Conservation (phyloP, 371 early-diverging fungal species). For the Mortierella sp. region DNA sequence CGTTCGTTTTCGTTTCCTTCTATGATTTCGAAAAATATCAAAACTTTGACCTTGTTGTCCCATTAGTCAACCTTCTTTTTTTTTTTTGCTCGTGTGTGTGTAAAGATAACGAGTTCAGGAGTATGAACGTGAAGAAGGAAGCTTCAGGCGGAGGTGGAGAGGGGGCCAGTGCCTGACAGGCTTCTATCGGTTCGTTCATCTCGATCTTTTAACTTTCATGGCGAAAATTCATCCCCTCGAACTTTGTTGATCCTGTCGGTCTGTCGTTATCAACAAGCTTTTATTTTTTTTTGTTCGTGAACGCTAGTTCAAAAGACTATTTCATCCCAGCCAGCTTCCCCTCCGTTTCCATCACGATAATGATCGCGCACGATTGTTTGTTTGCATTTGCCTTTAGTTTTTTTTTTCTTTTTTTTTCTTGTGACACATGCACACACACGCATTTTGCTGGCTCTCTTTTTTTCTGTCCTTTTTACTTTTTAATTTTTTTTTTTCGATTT, state of each 20-base stretch:
- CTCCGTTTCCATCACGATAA: not conserved
- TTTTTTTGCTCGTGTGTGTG: too few species aligned
- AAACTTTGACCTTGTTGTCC: too few species aligned
- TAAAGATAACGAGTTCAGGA: too few species aligned
- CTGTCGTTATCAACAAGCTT: not conserved
- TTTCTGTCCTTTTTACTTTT: not conserved
- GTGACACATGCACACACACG: slow-evolving; percentile 1
- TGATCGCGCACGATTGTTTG: not conserved
- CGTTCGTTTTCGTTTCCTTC: not conserved
- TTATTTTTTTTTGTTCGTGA: too few species aligned
- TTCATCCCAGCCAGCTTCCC: not conserved
- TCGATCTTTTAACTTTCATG: not conserved
- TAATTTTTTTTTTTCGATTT: not conserved
- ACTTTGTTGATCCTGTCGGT: slow-evolving; percentile 4
- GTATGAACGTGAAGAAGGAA: not conserved
- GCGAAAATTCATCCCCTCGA: not conserved
- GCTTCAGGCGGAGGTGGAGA: not conserved
- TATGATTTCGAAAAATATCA: not conserved
- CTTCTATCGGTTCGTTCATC: not conserved
- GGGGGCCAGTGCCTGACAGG: not conserved
- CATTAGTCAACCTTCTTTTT: too few species aligned
- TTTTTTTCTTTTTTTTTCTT: not conserved
- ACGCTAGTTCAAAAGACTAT: too few species aligned
- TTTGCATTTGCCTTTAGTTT: not conserved
- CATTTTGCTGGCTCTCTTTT: not conserved